Evolutionary conservation across 352 stramenopile genomes (phyloP), one percentile per base, ranked within the genome.

Genomic region (Pythium aphanidermatum): DNA sequence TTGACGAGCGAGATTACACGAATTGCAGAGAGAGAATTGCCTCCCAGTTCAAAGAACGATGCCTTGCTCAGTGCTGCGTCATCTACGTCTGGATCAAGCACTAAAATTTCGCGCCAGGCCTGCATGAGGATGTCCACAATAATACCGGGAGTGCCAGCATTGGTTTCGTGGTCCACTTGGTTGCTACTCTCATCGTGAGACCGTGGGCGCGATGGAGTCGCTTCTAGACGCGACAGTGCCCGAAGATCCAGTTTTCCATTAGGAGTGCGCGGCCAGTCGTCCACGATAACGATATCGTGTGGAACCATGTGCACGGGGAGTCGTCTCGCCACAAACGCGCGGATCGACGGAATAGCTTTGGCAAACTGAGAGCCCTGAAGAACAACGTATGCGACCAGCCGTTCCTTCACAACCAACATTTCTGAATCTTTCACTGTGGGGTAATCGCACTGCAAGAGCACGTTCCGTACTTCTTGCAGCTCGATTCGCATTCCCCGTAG

Each of bases 401-500:
- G 39, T 12, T 56, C 5, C 40, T 67, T 40, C 23, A 72, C 39
- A 3, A 77, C 51, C 0, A 78, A 37, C 4, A 87, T 69, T 38
- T 78, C 68, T 11, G 70, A 70, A 19, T 78, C 60, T 23, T 62
- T 55, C 2, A 92, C 56, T 0, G n/a, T n/a, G n/a, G n/a, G n/a
- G n/a, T 24, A 27, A 11, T 35, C 6, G 24, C 76, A 55, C 8
- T 63, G 48, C 5, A 84, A 40, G 13, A 91, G 42, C 23, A 75
- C 61, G 16, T 80, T 78, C 6, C 83, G 73, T 13, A 92, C 71
- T 60, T 92, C 80, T 9, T 86, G 73, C 4, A 92, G 54, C 52
- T 95, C 83, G 16, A 95, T 79, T 2, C 83, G 77, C 58, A 88
- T 87, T 11, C 80, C 83, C 16, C 79, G 70, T 2, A 86, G 70